A percentile compares a stretch with the other conserved stretches of the same genome.
These are phyloP conservation scores for Breynia disticha DNA, from an alignment of 441 rosid species.

Conservation along the genomic window DNA sequence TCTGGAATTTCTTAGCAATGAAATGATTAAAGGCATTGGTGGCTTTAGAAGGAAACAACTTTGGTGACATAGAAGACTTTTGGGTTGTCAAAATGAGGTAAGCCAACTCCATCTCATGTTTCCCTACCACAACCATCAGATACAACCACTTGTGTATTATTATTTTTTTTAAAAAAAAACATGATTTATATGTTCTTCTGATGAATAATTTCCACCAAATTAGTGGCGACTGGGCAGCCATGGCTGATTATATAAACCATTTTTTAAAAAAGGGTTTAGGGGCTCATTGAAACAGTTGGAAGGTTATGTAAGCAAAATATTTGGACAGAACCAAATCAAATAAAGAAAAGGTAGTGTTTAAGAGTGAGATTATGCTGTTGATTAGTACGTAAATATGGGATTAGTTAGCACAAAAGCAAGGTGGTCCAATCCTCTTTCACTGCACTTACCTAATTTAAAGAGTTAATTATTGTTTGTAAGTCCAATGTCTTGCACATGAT, in stretches of 20 bases:
- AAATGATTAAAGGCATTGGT: constrained; percentile 28
- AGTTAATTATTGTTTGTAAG: constrained; percentile 1
- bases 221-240: constrained; percentile 16
- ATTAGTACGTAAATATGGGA: constrained; percentile 5
- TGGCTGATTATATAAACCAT: constrained; percentile 8
- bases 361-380: constrained; percentile 8
- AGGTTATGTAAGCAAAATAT: not conserved
- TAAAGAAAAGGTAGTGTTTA: constrained; percentile 17
- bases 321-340: not conserved
- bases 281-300: too few relatives aligned
- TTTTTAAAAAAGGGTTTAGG: not conserved
- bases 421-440: constrained; percentile 26
- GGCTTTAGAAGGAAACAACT: constrained; percentile 39
- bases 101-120: constrained; percentile 8
- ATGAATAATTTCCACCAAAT: constrained; percentile 15
- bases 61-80: constrained; percentile 19
- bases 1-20: constrained; percentile 8
- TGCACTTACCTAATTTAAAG: constrained; percentile 9
- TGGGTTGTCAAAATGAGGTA: constrained; percentile 22
- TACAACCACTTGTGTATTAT: constrained; percentile 3
- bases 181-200: not conserved
- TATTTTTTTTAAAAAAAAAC: too few relatives aligned
- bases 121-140: not conserved
- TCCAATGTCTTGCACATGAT: constrained; percentile 20
- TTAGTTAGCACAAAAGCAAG: not conserved